Percentiles rank a stretch among this genome's conserved stretches.
These are phyloP conservation scores for Mucor velutinosus DNA, from an alignment of 371 early-diverging fungal genomes.

Conservation along the genomic window DNA sequence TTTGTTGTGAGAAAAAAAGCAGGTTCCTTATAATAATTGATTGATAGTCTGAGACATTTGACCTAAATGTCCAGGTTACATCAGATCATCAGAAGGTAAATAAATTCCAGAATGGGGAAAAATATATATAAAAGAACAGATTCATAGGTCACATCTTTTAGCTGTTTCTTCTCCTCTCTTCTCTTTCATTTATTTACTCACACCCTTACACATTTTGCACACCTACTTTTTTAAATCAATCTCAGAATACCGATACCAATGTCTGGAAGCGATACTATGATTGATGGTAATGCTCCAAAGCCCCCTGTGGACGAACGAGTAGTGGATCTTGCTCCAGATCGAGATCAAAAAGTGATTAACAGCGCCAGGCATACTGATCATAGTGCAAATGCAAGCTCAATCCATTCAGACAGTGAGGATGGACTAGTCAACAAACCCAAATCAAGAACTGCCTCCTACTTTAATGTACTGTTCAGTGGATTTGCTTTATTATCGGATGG, in stretches of 20 bases:
- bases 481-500: conserved; percentile 49
- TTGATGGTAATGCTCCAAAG: neutral
- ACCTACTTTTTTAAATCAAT: neutral
- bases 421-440: conserved; percentile 3
- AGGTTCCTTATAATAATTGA: neutral
- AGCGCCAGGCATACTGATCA: neutral
- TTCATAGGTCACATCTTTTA: neutral
- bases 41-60: neutral
- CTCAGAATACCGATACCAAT: neutral
- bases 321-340: neutral
- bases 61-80: neutral
- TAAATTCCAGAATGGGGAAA: neutral
- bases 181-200: neutral
- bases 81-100: neutral
- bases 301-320: neutral
- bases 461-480: conserved; percentile 46
- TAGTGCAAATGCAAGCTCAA: neutral
- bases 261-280: neutral
- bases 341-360: neutral
- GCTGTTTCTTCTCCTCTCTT: neutral
- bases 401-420: neutral
- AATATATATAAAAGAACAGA: neutral
- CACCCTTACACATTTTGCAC: neutral
- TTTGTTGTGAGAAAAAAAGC: neutral
- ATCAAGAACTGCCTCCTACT: conserved; percentile 30